Evolutionary conservation across 148 eudicot genomes (phyloP).

Genomic region (Chenopodium berlandieri): DNA sequence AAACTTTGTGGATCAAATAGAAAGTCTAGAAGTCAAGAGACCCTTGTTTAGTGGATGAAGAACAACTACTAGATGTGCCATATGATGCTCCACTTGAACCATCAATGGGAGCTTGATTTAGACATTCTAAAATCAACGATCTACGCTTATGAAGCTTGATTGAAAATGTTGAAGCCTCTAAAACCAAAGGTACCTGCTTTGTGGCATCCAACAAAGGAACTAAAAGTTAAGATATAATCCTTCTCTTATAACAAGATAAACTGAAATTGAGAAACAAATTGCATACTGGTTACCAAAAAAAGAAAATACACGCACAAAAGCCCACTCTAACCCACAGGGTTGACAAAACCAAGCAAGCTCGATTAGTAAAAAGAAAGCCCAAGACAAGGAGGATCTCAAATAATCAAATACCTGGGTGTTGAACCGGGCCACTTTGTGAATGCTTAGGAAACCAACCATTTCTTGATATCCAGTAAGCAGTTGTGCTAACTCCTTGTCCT

Average conservation of each 20-base stretch:
- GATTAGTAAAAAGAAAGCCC: no score
- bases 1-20: neutral
- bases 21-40: constrained; percentile 54
- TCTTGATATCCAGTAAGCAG: constrained; percentile 92
- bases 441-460: constrained; percentile 88
- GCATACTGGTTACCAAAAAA: neutral
- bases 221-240: neutral
- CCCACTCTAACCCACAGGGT: no score
- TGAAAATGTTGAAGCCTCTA: constrained; percentile 86
- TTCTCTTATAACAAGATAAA: neutral
- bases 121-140: constrained; percentile 73
- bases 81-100: constrained; percentile 88
- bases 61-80: constrained; percentile 72
- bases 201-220: constrained; percentile 2
- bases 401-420: constrained; percentile 65
- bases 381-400: neutral
- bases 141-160: constrained; percentile 79
- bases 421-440: constrained; percentile 84
- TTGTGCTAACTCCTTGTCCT: constrained; percentile 85
- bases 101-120: constrained; percentile 95
- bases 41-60: constrained; percentile 59
- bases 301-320: neutral
- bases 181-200: constrained; percentile 73
- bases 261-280: neutral
- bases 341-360: no score